Evolutionary conservation across 2,329 filamentous ascomycete species (phyloP).

Genomic region (Diaporthe caulivora): DNA sequence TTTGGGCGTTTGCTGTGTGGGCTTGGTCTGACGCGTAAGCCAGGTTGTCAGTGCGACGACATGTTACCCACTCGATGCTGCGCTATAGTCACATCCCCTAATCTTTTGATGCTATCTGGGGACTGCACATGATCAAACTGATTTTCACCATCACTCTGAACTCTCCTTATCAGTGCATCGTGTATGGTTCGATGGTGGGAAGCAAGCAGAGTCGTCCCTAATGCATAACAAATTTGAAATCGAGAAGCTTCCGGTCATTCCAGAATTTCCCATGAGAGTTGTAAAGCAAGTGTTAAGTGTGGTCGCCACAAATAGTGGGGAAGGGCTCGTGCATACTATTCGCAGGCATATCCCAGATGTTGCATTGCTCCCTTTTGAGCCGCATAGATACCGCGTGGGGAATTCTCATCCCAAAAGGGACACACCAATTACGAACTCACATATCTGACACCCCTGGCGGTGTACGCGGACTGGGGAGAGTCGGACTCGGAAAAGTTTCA

Average conservation of each 20-base stretch:
- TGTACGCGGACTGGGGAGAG: slow-evolving; percentile 7
- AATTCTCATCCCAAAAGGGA: slow-evolving; percentile 14
- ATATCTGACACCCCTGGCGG: slow-evolving; percentile 20
- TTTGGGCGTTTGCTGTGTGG: slow-evolving; percentile 1
- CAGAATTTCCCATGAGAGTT: background rate
- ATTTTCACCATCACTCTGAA: background rate
- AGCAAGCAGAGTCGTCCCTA: background rate
- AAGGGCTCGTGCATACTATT: slow-evolving; percentile 3
- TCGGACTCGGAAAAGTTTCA: slow-evolving; percentile 10
- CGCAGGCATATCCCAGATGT: slow-evolving; percentile 21
- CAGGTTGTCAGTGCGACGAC: slow-evolving; percentile 2
- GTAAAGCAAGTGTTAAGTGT: background rate
- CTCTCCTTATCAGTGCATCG: background rate
- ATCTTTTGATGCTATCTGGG: background rate
- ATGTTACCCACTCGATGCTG: slow-evolving; percentile 12
- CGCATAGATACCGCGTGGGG: slow-evolving; percentile 25
- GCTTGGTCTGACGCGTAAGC: slow-evolving; percentile 20
- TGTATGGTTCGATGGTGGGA: background rate
- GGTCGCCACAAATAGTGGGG: background rate
- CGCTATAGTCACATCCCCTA: slow-evolving; percentile 18
- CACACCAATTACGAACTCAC: background rate
- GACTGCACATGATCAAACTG: background rate
- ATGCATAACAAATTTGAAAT: background rate
- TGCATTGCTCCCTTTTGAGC: slow-evolving; percentile 23
- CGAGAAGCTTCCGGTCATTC: background rate